These are phyloP conservation scores for Pisolithus marmoratus DNA, from an alignment of 768 basidiomycete species.

Conservation along the genomic window DNA sequence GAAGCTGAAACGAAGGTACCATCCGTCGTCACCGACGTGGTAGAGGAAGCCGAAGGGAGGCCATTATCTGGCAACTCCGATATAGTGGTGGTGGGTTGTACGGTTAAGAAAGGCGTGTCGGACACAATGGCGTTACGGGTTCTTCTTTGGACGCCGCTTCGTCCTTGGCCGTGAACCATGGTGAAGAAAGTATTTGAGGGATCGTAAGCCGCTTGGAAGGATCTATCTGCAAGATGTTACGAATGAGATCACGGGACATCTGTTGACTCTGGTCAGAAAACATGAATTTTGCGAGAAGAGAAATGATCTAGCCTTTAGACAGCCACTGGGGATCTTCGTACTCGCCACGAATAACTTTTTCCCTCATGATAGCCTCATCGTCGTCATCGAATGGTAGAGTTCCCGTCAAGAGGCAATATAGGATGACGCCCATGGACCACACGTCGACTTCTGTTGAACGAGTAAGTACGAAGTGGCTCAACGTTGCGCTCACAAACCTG, in stretches of 20 bases:
- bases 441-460: slow-evolving; percentile 77
- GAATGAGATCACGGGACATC: slow-evolving; percentile 84
- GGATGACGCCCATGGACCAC: slow-evolving; percentile 91
- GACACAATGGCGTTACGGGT: slow-evolving; percentile 28
- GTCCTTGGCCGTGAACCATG: slow-evolving; percentile 66
- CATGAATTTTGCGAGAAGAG: neutral
- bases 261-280: slow-evolving; percentile 26
- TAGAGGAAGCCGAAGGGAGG: slow-evolving; percentile 39
- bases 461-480: slow-evolving; percentile 7
- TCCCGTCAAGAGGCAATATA: slow-evolving; percentile 86
- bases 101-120: slow-evolving; percentile 23
- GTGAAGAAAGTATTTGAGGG: slow-evolving; percentile 76
- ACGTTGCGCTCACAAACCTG: slow-evolving; percentile 46
- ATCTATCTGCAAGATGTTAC: slow-evolving; percentile 71
- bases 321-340: slow-evolving; percentile 95
- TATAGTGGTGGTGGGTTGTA: slow-evolving; percentile 10
- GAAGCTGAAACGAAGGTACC: slow-evolving; percentile 50
- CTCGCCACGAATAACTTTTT: slow-evolving; percentile 75
- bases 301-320: slow-evolving; percentile 58
- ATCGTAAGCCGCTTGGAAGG: slow-evolving; percentile 72
- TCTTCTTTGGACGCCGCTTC: slow-evolving; percentile 9
- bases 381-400: slow-evolving; percentile 90
- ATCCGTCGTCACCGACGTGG: slow-evolving; percentile 33
- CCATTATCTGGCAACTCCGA: slow-evolving; percentile 17
- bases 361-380: slow-evolving; percentile 76